A percentile compares a stretch with the other conserved stretches of the same genome.
These are phyloP conservation scores for Hymenoscyphus repandus DNA, from an alignment of 2,329 filamentous ascomycete species.

Conservation along the genomic window DNA sequence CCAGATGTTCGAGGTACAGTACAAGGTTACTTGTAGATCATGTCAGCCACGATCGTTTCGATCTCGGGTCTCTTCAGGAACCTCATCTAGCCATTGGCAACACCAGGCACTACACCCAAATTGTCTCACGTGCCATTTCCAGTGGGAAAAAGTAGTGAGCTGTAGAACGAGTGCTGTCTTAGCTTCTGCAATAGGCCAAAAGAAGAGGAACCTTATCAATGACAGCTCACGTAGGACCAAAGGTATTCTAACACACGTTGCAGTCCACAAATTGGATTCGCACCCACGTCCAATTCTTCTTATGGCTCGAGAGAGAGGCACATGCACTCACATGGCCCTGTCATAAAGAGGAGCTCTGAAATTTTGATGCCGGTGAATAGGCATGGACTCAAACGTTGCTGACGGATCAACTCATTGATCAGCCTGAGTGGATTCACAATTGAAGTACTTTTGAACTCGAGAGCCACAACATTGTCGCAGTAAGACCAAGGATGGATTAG, in stretches of 20 bases:
- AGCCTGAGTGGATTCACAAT: background rate
- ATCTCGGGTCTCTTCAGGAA: background rate
- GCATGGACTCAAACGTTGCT: background rate
- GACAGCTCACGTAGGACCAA: conserved; percentile 13
- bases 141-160: background rate
- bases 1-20: too few species aligned
- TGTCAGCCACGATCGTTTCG: too few species aligned
- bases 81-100: background rate
- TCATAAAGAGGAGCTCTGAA: background rate
- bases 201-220: conserved; percentile 18
- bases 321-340: background rate
- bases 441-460: background rate
- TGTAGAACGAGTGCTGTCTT: conserved; percentile 7
- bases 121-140: background rate
- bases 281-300: background rate
- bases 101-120: background rate
- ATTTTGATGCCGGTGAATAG: background rate
- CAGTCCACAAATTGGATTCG: background rate
- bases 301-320: too few species aligned
- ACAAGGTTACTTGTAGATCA: background rate
- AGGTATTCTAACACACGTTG: too few species aligned
- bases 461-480: too few species aligned
- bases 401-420: background rate
- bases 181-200: conserved; percentile 16
- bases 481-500: too few species aligned